Conservation (phyloP, 1,139 yeast genomes). For the Nakaseomyces glabratus region DNA sequence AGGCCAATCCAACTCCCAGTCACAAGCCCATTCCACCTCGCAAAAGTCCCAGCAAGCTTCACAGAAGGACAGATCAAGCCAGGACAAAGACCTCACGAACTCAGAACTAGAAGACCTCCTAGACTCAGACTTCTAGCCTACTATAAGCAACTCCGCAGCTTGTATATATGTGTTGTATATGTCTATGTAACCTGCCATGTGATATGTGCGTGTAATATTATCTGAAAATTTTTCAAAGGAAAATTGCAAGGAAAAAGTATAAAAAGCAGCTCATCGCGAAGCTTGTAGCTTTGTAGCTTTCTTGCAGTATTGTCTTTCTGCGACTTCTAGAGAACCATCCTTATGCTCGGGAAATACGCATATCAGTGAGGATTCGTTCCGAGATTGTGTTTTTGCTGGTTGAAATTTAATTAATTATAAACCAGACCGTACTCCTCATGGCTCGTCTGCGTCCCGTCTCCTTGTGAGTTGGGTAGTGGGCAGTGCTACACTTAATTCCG, state of each 20-base stretch:
- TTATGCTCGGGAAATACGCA: constrained; percentile 99
- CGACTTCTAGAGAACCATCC: constrained; percentile 41
- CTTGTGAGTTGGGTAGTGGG: constrained; percentile 36
- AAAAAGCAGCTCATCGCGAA: too few relatives aligned
- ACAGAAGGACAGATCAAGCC: too few relatives aligned
- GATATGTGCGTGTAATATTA: too few relatives aligned
- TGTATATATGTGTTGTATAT: too few relatives aligned
- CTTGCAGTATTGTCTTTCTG: not conserved
- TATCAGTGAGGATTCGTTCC: constrained; percentile 99
- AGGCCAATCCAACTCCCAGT: not conserved
- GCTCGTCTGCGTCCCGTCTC: constrained; percentile 31
- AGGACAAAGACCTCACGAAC: constrained; percentile 3
- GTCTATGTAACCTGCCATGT: too few relatives aligned
- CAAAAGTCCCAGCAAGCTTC: too few relatives aligned
- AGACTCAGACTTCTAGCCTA: constrained; percentile 6
- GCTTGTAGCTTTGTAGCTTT: not conserved
- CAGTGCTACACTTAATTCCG: constrained; percentile 3
- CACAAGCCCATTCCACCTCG: too few relatives aligned
- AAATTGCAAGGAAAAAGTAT: too few relatives aligned
- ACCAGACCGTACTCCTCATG: constrained; percentile 87
- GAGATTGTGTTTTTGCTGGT: constrained; percentile 99
- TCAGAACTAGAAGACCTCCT: constrained; percentile 6
- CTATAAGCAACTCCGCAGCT: too few relatives aligned
- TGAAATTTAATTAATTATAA: constrained; percentile 74
- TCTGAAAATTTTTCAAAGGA: too few relatives aligned